Base-by-base conservation (phyloP, 768 basidiomycete species). In the Auricularia heimuer region DNA sequence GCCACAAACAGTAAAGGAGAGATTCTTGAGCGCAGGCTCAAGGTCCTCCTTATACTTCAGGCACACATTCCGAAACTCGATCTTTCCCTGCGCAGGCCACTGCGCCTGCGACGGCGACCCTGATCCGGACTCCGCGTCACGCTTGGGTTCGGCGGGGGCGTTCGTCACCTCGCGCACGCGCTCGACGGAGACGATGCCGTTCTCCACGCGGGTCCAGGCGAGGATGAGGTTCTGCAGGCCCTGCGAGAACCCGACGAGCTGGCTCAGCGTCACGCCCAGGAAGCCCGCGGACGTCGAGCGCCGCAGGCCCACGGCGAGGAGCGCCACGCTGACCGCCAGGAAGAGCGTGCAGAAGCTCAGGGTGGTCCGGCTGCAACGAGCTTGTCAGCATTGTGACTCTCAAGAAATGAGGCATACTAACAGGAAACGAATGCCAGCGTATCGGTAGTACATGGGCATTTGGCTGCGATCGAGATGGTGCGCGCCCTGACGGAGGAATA, bases 401-500 rank as follows among this genome's bases (percentile, higher is more conserved):
- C 7, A 18, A 8, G 24, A 8, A 33, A 34, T n/a, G 45, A n/a
- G 45, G 12, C 24, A 61, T n/a, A 39, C 65, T 11, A 24, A 65
- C 65, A 65, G 47, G 44, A 65, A 65, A 2, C 65, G 65, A 11
- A 65, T 54, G 18, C 61, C 42, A 24, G 65, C 65, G 58, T 62
- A 65, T 10, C 65, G 65, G 45, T 62, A 65, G 45, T 65, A 61
- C 44, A 62, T 62, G 10, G 65, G 65, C 12, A 45, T 42, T 21
- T 65, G 65, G 42, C 61, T 62, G 21, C 61, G 37, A 34, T 65
- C 58, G 34, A 65, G 51, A 37, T 65, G 65, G 21, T 12, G 35
- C 14, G 62, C 62, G 36, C 47, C 61, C 29, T 62, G 61, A 11
- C 33, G 8, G 10, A 54, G 44, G 65, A 65, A 62, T n/a, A 65